Evolutionary conservation across 2,329 filamentous ascomycete genomes (phyloP).

Genomic region (Cladobotryum protrusum): DNA sequence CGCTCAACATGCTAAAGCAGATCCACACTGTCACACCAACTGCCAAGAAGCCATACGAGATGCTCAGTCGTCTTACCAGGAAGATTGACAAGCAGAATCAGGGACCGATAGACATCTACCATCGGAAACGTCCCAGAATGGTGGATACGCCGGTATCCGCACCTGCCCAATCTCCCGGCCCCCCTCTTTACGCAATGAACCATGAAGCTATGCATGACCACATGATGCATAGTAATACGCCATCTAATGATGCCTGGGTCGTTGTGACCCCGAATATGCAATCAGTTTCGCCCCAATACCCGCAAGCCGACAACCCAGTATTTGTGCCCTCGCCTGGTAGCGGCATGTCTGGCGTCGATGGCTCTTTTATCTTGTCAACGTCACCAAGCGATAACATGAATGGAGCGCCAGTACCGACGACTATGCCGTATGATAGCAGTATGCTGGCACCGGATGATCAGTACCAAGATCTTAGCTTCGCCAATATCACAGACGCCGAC

Average conservation of each 20-base stretch:
- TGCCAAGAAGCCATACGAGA: conserved; percentile 26
- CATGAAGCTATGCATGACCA: background rate
- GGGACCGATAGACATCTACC: conserved; percentile 6
- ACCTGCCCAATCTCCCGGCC: background rate
- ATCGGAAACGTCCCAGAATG: conserved; percentile 9
- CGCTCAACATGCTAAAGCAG: conserved; percentile 28
- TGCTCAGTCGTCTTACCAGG: conserved; percentile 26
- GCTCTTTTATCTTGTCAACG: conserved; percentile 2
- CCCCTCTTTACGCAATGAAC: background rate
- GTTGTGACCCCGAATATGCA: background rate
- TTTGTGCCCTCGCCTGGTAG: background rate
- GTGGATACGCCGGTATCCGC: background rate
- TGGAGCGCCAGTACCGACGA: background rate
- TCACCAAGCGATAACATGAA: background rate
- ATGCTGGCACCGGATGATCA: conserved; percentile 12
- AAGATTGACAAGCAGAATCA: conserved; percentile 8
- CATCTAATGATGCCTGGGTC: background rate
- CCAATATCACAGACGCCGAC: conserved; percentile 26
- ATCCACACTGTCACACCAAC: conserved; percentile 25
- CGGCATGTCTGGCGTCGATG: background rate
- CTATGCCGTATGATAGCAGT: conserved; percentile 8
- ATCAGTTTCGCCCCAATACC: background rate
- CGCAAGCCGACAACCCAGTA: background rate
- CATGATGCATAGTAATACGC: background rate
- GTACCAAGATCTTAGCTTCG: conserved; percentile 17